Evolutionary conservation across 2,329 filamentous ascomycete genomes (phyloP).

Genomic region (Magnaporthiopsis incrustans): DNA sequence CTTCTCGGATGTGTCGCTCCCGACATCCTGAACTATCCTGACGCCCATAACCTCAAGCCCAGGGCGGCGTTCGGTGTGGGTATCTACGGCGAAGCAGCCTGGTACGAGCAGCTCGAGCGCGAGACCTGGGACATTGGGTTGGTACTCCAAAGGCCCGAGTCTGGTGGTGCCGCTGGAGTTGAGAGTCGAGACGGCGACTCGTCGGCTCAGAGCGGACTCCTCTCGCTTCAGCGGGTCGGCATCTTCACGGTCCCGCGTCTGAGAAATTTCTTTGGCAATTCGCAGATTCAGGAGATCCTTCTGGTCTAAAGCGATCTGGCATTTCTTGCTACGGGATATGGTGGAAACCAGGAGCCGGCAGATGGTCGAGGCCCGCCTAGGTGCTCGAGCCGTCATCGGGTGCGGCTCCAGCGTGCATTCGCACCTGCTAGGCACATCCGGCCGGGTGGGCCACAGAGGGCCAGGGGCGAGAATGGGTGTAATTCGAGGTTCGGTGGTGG

Average conservation of each 20-base stretch:
- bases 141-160: not conserved
- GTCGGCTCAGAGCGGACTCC: not conserved
- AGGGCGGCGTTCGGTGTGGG: not conserved
- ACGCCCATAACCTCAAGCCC: not conserved
- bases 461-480: not conserved
- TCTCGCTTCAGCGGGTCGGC: conserved; percentile 3
- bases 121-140: conserved; percentile 1
- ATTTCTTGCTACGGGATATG: too few species aligned
- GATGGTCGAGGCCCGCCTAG: not conserved
- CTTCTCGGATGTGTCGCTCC: conserved; percentile 4
- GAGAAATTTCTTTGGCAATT: conserved; percentile 1
- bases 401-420: not conserved
- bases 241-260: conserved; percentile 1
- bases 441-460: not conserved
- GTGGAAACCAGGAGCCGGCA: not conserved
- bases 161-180: not conserved
- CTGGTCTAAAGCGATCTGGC: not conserved
- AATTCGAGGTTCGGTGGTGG: not conserved
- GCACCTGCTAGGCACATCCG: not conserved
- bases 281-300: conserved; percentile 1
- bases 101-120: not conserved
- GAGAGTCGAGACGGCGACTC: not conserved
- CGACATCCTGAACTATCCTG: not conserved
- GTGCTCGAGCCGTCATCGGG: not conserved
- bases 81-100: not conserved